A percentile compares a stretch with the other conserved stretches of the same genome.
These are phyloP conservation scores for Pueraria montana DNA, from an alignment of 306 rosid genomes.

Conservation along the genomic window DNA sequence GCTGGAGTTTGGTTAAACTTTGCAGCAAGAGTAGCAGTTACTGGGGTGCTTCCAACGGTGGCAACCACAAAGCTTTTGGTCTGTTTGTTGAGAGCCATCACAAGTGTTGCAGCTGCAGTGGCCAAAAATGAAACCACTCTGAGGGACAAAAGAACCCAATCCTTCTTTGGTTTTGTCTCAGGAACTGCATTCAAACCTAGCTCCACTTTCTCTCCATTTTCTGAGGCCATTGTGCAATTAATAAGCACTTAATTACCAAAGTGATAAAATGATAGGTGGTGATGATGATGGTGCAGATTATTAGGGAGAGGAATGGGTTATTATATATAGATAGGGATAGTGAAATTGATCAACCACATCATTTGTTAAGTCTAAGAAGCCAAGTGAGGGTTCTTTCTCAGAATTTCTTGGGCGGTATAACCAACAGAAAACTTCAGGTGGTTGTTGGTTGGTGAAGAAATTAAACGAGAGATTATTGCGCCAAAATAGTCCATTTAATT, in stretches of 20 bases:
- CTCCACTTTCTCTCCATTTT: constrained; percentile 56
- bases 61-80: constrained; percentile 75
- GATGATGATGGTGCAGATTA: constrained; percentile 29
- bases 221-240: constrained; percentile 60
- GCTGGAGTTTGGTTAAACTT: constrained; percentile 86
- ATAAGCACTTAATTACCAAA: constrained; percentile 9
- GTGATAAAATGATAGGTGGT: neutral
- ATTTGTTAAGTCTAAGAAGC: constrained; percentile 60
- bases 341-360: constrained; percentile 31
- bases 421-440: constrained; percentile 55
- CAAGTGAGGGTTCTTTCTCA: constrained; percentile 16
- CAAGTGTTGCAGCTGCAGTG: constrained; percentile 77
- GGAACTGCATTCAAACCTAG: constrained; percentile 24
- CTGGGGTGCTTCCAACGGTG: constrained; percentile 66
- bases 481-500: neutral
- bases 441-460: constrained; percentile 67
- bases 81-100: constrained; percentile 85
- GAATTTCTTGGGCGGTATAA: constrained; percentile 66
- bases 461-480: neutral
- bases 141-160: constrained; percentile 62
- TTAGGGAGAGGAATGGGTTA: neutral
- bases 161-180: constrained; percentile 38
- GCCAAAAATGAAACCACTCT: constrained; percentile 72
- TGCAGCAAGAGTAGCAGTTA: constrained; percentile 67
- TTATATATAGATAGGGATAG: constrained; percentile 55